Base-by-base conservation (phyloP, 129 eudicot genomes). In the Flaveria brownii region DNA sequence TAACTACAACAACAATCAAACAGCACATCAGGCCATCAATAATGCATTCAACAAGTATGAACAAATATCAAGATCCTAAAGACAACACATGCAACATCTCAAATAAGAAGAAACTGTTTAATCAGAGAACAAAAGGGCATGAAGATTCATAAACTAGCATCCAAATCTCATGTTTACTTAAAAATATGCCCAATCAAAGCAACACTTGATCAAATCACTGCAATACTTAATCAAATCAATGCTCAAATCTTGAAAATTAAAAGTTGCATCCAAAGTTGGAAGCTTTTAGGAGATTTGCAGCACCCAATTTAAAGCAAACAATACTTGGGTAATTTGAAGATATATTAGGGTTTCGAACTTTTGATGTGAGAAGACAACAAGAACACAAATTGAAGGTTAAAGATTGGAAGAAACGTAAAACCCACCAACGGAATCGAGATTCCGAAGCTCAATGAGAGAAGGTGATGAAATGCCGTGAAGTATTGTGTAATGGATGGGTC, bases 311-410 rank as follows among this genome's bases (percentile, higher is more conserved):
- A 0, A 30, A 55, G 61, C 52, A 59, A 61, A 60, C 50, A 60
- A 17, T 18, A 39, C 43, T 45, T 43, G 46, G 67, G 22, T 18
- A 0, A 68, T 68, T 68, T 77, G 64, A 70, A 43, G 70, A 70
- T n/a, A n/a, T n/a, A n/a, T 57, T 43, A 80, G 83, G 79, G 83
- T 65, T 51, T 41, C 2, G 14, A 52, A 79, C 3, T 47, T 47
- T 13, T 0, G 25, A 64, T 0, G 16, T n/a, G 3, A 13, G 28
- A 46, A 41, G 25, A 20, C 41, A 70, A 42, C 73, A 72, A 79
- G 78, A 79, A 72, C 62, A 52, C 18, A 50, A 33, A 13, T 51
- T 51, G 36, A 60, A 49, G 30, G 10, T 14, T 50, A 13, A n/a
- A 4, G 20, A 45, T 11, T 65, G 3, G 41, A 39, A 66, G 13